Evolutionary conservation across 108 stramenopile species (phyloP), one percentile per base, ranked within the genome.

Genomic region (Cylindrotheca fusiformis): DNA sequence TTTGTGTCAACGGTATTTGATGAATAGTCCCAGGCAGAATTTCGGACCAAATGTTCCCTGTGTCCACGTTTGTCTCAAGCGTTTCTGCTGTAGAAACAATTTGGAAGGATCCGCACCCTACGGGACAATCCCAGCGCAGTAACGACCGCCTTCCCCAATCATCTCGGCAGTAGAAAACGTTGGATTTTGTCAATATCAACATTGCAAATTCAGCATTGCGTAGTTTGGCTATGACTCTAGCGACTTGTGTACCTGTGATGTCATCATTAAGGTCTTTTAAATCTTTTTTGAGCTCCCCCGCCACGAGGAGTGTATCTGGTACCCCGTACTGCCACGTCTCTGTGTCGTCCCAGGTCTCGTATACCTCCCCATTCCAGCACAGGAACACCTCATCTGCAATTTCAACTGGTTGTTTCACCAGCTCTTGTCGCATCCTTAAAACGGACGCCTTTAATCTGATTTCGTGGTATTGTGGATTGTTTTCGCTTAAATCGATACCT

Each of bases 281-380:
- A 4, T 47, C 47, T 47, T 47, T 14, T 58, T 57, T 23, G 24
- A 79, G 48, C 5, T n/a, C 45, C 10, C 63, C 28, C 6, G 48
- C 71, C 1, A 72, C 60, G 24, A 70, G 45, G 19, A 18, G 44
- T 4, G 74, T 80, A 27, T 82, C 76, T 3, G 68, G 55, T 5
- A 36, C 50, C 1, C 59, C 54, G 47, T 53, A 64, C 14, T 55
- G 1, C 3, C 57, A 59, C 1, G 30, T 55, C 19, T 31, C 31
- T 24, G 58, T 53, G n/a, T 20, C 21, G 6, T 31, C 27, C 6
- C 41, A 27, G 6, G 59, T 17, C 53, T 75, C 53, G 61, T 92
- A 92, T n/a, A 84, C 74, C 77, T 92, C 90, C 53, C 90, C 90
- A 71, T 92, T 92, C 90, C 90, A 92, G 54, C 83, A 82, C 29